A percentile compares a stretch with the other conserved stretches of the same genome.
Conservation (phyloP, 2,329 filamentous ascomycete genomes). For the Talaromyces funiculosus region DNA sequence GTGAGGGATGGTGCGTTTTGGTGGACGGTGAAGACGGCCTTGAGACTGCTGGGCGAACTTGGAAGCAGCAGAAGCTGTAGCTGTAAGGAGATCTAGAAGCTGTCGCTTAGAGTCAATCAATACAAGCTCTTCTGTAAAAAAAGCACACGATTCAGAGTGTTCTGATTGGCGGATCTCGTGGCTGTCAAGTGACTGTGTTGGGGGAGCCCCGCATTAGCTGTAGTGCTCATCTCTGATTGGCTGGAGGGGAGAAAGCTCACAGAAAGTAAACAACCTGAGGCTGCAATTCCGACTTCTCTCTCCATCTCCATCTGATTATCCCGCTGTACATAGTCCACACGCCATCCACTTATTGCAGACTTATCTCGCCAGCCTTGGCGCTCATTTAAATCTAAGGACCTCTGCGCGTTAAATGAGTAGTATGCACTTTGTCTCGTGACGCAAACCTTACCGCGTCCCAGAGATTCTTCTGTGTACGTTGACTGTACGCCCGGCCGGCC, state of each 20-base stretch:
- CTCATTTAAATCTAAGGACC: not conserved
- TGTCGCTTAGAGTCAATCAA: not conserved
- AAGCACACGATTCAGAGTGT: not conserved
- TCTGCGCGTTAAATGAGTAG: not conserved
- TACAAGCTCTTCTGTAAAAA: not conserved
- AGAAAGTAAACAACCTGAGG: constrained; percentile 3
- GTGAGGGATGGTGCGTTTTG: constrained; percentile 80
- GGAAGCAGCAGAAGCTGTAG: constrained; percentile 40
- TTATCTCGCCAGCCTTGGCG: not conserved
- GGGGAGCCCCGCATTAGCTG: not conserved
- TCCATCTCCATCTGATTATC: not conserved
- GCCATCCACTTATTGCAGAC: not conserved
- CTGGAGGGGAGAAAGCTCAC: not conserved
- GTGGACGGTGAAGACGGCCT: constrained; percentile 66
- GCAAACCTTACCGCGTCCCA: not conserved
- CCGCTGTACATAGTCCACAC: not conserved
- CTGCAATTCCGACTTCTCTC: not conserved
- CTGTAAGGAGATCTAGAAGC: not conserved
- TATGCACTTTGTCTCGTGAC: not conserved
- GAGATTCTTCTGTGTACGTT: not conserved
- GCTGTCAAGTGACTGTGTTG: not conserved
- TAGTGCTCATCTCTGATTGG: not conserved
- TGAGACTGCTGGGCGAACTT: constrained; percentile 53
- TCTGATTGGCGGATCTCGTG: not conserved
- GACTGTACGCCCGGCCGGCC: not conserved